Conservation (phyloP, 2,329 filamentous ascomycete species). For the Pezicula neosporulosa region DNA sequence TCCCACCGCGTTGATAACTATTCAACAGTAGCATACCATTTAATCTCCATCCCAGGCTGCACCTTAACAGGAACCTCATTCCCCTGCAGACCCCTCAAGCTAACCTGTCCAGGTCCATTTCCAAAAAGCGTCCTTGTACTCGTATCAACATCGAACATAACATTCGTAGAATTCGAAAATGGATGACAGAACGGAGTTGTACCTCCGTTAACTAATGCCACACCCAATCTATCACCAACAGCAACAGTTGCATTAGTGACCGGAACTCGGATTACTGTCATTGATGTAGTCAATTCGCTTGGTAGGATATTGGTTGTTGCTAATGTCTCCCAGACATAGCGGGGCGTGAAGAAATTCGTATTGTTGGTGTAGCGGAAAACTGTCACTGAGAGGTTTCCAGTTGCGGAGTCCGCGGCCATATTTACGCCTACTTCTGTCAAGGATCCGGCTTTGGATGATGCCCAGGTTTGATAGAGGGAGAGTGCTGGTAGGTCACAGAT, state of each 20-base stretch:
- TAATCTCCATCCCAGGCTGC: slow-evolving; percentile 9
- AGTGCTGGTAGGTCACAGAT: slow-evolving; percentile 14
- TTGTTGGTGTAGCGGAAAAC: slow-evolving; percentile 18
- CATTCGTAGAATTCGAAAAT: background rate
- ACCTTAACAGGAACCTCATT: slow-evolving; percentile 7
- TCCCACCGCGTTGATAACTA: background rate
- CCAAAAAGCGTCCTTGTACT: slow-evolving; percentile 15
- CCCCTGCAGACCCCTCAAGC: slow-evolving; percentile 7
- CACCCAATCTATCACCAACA: slow-evolving; percentile 14
- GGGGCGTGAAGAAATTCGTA: slow-evolving; percentile 16
- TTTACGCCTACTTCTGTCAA: slow-evolving; percentile 14
- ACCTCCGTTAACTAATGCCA: slow-evolving; percentile 14
- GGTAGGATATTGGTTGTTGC: slow-evolving; percentile 7
- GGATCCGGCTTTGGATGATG: slow-evolving; percentile 11
- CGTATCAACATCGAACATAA: background rate
- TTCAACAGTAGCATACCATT: slow-evolving; percentile 12
- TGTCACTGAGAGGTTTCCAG: slow-evolving; percentile 10
- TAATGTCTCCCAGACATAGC: slow-evolving; percentile 19
- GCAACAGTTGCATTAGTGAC: slow-evolving; percentile 5
- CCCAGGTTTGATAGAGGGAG: slow-evolving; percentile 19
- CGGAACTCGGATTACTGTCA: slow-evolving; percentile 8
- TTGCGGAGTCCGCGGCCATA: slow-evolving; percentile 11
- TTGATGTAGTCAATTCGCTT: slow-evolving; percentile 1
- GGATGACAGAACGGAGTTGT: slow-evolving; percentile 13
- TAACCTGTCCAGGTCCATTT: slow-evolving; percentile 14